Conservation (phyloP, 2,329 filamentous ascomycete genomes). For the Trichoderma brevicompactum region DNA sequence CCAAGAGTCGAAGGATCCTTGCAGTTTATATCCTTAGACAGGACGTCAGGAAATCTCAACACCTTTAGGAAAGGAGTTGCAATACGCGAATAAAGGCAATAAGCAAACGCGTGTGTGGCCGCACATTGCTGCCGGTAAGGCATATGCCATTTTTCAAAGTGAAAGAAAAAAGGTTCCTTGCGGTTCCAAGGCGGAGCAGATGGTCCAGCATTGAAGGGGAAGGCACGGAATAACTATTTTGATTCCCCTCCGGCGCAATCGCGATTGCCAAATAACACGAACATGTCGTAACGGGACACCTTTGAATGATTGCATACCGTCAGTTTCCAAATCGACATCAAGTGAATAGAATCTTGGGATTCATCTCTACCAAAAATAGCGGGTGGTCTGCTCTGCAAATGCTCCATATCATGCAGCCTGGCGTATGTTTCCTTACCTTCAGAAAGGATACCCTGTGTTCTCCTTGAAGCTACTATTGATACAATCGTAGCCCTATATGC, state of each 20-base stretch:
- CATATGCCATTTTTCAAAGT: background rate
- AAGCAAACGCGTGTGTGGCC: background rate
- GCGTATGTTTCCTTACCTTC: no score
- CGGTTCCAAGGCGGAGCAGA: background rate
- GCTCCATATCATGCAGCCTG: no score
- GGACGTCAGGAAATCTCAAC: background rate
- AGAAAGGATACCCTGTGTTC: no score
- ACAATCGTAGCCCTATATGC: background rate
- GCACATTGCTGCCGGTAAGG: background rate
- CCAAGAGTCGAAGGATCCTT: slow-evolving; percentile 6
- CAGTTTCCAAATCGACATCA: no score
- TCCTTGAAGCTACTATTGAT: background rate
- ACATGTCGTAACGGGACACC: no score
- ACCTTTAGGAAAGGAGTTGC: background rate
- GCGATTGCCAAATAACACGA: background rate
- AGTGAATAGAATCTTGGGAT: no score
- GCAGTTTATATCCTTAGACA: background rate
- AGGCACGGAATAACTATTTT: slow-evolving; percentile 11
- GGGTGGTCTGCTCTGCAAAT: no score
- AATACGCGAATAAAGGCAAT: background rate
- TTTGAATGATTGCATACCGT: no score
- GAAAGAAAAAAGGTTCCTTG: background rate
- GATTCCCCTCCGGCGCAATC: background rate
- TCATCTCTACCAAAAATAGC: no score
- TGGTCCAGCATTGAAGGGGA: background rate